A percentile compares a stretch with the other conserved stretches of the same genome.
These are phyloP conservation scores for Candida fluviatilis DNA, from an alignment of 805 yeast genomes.

Conservation along the genomic window DNA sequence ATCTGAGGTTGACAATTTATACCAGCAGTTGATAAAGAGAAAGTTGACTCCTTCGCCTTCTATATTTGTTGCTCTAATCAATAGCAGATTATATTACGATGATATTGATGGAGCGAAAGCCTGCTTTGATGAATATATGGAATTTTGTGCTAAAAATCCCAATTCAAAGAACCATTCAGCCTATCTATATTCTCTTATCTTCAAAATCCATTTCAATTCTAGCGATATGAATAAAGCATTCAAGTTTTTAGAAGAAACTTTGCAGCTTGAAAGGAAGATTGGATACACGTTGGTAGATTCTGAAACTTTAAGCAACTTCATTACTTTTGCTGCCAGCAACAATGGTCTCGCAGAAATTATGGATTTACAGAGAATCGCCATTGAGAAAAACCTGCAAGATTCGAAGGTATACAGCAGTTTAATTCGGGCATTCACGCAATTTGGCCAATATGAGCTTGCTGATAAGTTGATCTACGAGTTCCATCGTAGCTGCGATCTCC, in stretches of 20 bases:
- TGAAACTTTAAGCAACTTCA: conserved; percentile 13
- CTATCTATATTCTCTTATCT: conserved; percentile 18
- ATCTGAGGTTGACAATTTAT: conserved; percentile 47
- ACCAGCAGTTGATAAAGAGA: conserved; percentile 41
- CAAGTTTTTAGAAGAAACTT: conserved; percentile 19
- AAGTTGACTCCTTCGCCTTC: conserved; percentile 44
- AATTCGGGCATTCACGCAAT: conserved; percentile 24
- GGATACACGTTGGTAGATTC: conserved; percentile 15
- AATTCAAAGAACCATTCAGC: background rate
- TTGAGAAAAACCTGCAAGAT: conserved; percentile 14
- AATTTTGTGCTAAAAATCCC: background rate
- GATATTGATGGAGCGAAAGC: conserved; percentile 31
- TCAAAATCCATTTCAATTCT: conserved; percentile 22
- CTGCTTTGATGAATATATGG: conserved; percentile 21
- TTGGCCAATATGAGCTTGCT: conserved; percentile 30
- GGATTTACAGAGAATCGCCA: conserved; percentile 15
- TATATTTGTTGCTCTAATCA: conserved; percentile 38
- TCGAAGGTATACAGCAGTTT: conserved; percentile 23
- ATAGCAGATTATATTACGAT: conserved; percentile 29
- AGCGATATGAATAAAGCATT: conserved; percentile 25
- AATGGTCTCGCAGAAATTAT: conserved; percentile 19
- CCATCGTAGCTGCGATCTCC: conserved; percentile 24
- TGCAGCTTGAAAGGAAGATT: conserved; percentile 12
- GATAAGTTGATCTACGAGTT: conserved; percentile 28
- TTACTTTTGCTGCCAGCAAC: conserved; percentile 17